Conservation (phyloP, 2,329 filamentous ascomycete genomes). For the Aspergillus glaucus region DNA sequence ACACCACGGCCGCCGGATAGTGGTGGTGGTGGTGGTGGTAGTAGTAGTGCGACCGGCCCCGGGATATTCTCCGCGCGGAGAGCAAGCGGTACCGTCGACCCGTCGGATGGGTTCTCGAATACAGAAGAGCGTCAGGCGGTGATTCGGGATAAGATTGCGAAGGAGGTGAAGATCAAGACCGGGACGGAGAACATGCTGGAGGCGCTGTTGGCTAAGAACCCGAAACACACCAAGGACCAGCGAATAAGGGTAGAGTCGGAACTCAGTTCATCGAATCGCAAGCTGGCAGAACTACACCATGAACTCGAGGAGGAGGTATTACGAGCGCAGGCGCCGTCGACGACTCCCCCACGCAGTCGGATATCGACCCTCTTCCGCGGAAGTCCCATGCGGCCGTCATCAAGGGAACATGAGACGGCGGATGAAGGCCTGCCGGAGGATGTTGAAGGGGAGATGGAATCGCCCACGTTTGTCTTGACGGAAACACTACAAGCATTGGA, state of each 20-base stretch:
- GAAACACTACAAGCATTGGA: constrained; percentile 89
- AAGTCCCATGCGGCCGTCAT: constrained; percentile 49
- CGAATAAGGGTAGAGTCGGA: constrained; percentile 75
- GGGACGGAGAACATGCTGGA: constrained; percentile 97
- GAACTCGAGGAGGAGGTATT: constrained; percentile 57
- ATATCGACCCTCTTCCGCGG: constrained; percentile 54
- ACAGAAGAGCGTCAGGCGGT: constrained; percentile 68
- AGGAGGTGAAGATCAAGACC: constrained; percentile 96
- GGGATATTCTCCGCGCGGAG: constrained; percentile 36
- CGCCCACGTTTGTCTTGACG: constrained; percentile 82
- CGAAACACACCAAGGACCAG: constrained; percentile 89
- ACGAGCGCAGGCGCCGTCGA: constrained; percentile 50
- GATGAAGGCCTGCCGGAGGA: constrained; percentile 43
- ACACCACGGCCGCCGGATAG: constrained; percentile 48
- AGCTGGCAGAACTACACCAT: constrained; percentile 54
- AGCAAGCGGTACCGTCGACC: constrained; percentile 44
- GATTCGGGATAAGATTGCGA: constrained; percentile 79
- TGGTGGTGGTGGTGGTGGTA: neutral
- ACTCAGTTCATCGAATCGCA: constrained; percentile 77
- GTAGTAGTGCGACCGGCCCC: neutral
- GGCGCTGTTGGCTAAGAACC: constrained; percentile 87
- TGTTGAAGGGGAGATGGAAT: constrained; percentile 65
- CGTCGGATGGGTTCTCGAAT: constrained; percentile 53
- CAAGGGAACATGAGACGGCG: constrained; percentile 32
- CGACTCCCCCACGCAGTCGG: constrained; percentile 44